phyloP scores from a whole-genome alignment of 2,329 filamentous ascomycete species.

The Phialocephala subalpina region DNA sequence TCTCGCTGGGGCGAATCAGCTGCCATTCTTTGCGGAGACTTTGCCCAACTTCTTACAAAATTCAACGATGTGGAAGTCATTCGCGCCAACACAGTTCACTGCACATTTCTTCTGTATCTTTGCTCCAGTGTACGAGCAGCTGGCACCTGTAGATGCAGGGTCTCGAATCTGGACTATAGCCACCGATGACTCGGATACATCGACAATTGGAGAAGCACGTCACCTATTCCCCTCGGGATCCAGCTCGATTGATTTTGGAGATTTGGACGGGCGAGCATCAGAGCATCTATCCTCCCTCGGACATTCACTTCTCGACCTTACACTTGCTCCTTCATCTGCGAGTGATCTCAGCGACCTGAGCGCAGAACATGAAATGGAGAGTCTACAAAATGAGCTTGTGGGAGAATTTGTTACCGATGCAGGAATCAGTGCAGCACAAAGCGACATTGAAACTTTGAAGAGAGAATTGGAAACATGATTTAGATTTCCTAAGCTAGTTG shows the following conservation, averaged over 20 bases:
- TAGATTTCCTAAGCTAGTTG: background rate
- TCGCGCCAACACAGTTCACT: constrained; percentile 2
- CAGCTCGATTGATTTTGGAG: background rate
- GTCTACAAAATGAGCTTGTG: background rate
- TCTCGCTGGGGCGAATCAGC: background rate
- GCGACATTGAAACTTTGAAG: background rate
- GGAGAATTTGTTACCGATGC: constrained; percentile 3
- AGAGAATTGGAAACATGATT: constrained; percentile 1
- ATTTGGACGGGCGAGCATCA: background rate
- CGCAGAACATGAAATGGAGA: background rate
- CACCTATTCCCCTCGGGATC: background rate
- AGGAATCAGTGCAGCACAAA: background rate
- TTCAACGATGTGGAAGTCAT: constrained; percentile 3
- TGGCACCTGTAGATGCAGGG: background rate
- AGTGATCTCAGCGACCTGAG: background rate
- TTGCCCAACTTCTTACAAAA: background rate
- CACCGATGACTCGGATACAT: background rate
- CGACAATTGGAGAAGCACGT: constrained; percentile 1
- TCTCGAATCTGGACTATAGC: constrained; percentile 3
- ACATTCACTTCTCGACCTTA: background rate
- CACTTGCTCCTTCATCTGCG: background rate
- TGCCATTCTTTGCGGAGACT: constrained; percentile 1
- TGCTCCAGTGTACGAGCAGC: background rate
- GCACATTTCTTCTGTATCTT: constrained; percentile 6
- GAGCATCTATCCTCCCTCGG: background rate